Evolutionary conservation across 805 yeast genomes (phyloP).

Genomic region (Metschnikowia baotianmanensis): DNA sequence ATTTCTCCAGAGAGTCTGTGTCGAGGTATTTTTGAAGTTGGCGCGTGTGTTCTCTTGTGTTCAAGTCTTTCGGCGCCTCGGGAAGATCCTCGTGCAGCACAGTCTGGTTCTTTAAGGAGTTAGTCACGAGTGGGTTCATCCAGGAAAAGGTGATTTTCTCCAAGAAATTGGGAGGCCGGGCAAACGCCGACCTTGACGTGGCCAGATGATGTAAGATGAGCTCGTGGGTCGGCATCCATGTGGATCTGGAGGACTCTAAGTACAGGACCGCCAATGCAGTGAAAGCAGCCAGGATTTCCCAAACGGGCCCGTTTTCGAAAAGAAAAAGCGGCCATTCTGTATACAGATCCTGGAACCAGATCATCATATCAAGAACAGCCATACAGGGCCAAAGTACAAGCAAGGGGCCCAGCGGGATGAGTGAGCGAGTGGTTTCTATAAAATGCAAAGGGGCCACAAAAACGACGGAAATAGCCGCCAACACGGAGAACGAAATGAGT

Average conservation of each 20-base stretch:
- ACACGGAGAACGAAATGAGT: constrained; percentile 16
- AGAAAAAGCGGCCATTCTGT: constrained; percentile 25
- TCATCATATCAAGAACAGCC: constrained; percentile 17
- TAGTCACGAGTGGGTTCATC: constrained; percentile 45
- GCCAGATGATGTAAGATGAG: constrained; percentile 33
- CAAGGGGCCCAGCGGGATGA: constrained; percentile 37
- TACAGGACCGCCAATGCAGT: constrained; percentile 32
- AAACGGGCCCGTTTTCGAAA: constrained; percentile 2
- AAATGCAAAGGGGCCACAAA: constrained; percentile 42
- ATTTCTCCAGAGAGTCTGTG: constrained; percentile 4
- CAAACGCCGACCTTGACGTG: constrained; percentile 11
- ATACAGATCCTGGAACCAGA: constrained; percentile 27
- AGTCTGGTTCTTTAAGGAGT: constrained; percentile 38
- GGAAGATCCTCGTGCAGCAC: constrained; percentile 31
- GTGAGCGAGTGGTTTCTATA: constrained; percentile 41
- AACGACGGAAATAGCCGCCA: constrained; percentile 6
- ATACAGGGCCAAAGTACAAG: constrained; percentile 40
- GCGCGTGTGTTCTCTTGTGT: constrained; percentile 21
- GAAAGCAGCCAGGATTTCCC: constrained; percentile 15
- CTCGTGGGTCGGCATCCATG: constrained; percentile 41
- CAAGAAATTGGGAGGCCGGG: constrained; percentile 29
- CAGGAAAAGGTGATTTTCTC: constrained; percentile 44
- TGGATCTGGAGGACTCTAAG: constrained; percentile 34
- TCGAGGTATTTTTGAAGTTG: constrained; percentile 21
- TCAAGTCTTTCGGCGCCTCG: constrained; percentile 25